Percentiles rank a stretch among this genome's conserved stretches.
These are phyloP conservation scores for Cercospora nicotianae DNA, from an alignment of 2,329 filamentous ascomycete species.

Conservation along the genomic window DNA sequence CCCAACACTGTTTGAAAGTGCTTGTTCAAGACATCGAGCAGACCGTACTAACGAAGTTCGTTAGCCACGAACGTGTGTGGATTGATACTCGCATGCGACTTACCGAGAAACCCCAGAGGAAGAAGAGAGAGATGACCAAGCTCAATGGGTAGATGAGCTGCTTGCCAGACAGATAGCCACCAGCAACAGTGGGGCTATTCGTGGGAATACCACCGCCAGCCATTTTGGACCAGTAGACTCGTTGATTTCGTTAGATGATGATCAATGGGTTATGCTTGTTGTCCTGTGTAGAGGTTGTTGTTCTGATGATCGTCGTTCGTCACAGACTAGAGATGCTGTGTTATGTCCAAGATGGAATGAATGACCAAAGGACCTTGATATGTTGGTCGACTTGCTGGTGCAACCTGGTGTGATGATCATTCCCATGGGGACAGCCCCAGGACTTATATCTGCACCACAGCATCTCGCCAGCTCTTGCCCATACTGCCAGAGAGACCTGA, in stretches of 20 bases:
- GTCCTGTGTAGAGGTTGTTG: neutral
- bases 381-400: neutral
- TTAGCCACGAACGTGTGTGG: neutral
- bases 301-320: neutral
- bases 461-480: constrained; percentile 6
- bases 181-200: constrained; percentile 39
- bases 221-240: constrained; percentile 28
- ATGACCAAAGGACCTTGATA: constrained; percentile 19
- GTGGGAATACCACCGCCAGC: constrained; percentile 45
- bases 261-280: neutral
- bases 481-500: constrained; percentile 1
- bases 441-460: constrained; percentile 21
- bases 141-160: constrained; percentile 52
- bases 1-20: constrained; percentile 40
- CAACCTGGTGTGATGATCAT: constrained; percentile 12
- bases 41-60: constrained; percentile 8
- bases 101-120: constrained; percentile 39
- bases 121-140: constrained; percentile 51
- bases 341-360: constrained; percentile 24
- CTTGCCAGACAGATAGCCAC: constrained; percentile 47
- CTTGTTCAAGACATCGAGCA: constrained; percentile 41
- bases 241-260: neutral
- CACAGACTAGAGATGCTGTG: constrained; percentile 27
- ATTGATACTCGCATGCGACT: neutral
- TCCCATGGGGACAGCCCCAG: constrained; percentile 6